Base-by-base conservation (phyloP, 371 early-diverging fungal genomes). In the Parasitella parasitica region DNA sequence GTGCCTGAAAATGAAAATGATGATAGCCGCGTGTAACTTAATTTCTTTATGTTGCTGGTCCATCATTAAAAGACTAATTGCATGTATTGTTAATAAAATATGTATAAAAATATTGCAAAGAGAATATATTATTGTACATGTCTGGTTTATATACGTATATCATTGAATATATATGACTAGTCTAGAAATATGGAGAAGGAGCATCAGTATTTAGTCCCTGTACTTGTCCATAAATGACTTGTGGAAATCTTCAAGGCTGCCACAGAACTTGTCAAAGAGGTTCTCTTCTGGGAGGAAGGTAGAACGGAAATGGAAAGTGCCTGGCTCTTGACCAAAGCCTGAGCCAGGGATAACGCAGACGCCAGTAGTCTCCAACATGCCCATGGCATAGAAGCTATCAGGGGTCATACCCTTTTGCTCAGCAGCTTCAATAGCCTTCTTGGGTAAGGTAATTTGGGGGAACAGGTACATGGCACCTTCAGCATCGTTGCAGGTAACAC, bases 381-480 rank as follows among this genome's bases (percentile, higher is more conserved):
- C 89, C 86, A 97, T 73, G 64, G 89, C 86, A 78, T 98, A 98
- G 55, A 92, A 83, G 16, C 83, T 87, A 74, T 98, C 99, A 13
- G 97, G 91, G 46, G 75, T 57, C 80, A 88, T 84, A 22, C 84
- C 83, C 8, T 69, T 78, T 13, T 64, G 70, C 54, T 84, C 59
- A 11, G 96, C 96, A 50, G 87, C 94, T 38, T 85, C 87, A 26
- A 96, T 74, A 26, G 93, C 92, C 59, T 85, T 88, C 39, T 66
- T 53, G 12, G 97, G 91, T 5, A 97, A 69, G 12, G 73, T 65
- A 36, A 98, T 83, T 43, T 72, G 80, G 6, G 97, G 98, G 87
- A 97, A 97, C 46, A 97, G 82, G 75, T 98, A 98, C 97, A 98
- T 94, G 51, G 99, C 92, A 18, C 99, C 99, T 66, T 89, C 75